These are phyloP conservation scores for Meredithiella fracta DNA, from an alignment of 2,329 filamentous ascomycete genomes.

Conservation along the genomic window DNA sequence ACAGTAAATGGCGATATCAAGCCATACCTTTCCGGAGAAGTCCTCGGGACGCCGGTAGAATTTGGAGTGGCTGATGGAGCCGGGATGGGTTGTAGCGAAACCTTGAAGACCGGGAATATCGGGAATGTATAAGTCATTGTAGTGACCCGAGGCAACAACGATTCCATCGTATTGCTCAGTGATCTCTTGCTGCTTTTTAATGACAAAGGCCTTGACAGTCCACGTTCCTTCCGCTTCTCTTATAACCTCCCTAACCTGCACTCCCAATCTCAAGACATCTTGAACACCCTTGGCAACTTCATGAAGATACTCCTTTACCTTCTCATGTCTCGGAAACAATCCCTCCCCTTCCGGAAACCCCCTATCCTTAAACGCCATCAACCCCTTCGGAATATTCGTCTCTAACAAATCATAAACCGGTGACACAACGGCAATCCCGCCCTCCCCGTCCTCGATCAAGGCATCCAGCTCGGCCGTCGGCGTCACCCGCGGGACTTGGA, in stretches of 20 bases:
- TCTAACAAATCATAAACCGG: slow-evolving; percentile 9
- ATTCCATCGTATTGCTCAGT: slow-evolving; percentile 43
- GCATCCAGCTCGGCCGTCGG: background rate
- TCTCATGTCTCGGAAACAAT: slow-evolving; percentile 7
- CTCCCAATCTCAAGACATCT: background rate
- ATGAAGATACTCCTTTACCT: slow-evolving; percentile 5
- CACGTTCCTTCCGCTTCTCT: slow-evolving; percentile 14
- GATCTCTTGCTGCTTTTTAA: slow-evolving; percentile 15
- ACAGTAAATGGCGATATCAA: no score
- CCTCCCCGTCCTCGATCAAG: background rate
- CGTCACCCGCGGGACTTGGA: background rate
- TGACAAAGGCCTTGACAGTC: background rate
- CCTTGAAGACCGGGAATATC: slow-evolving; percentile 31
- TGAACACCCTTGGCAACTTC: background rate
- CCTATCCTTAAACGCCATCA: slow-evolving; percentile 5
- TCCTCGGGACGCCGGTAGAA: slow-evolving; percentile 31
- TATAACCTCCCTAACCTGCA: slow-evolving; percentile 19
- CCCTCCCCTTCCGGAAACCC: background rate
- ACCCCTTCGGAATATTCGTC: slow-evolving; percentile 5
- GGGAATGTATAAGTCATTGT: slow-evolving; percentile 40
- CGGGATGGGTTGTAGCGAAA: slow-evolving; percentile 29
- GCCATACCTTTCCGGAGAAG: slow-evolving; percentile 28
- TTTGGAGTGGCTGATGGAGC: slow-evolving; percentile 39
- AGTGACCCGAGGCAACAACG: slow-evolving; percentile 44
- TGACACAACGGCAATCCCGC: background rate